These are phyloP conservation scores for Coprinopsis cinerea DNA, from an alignment of 768 basidiomycete species.

Conservation along the genomic window DNA sequence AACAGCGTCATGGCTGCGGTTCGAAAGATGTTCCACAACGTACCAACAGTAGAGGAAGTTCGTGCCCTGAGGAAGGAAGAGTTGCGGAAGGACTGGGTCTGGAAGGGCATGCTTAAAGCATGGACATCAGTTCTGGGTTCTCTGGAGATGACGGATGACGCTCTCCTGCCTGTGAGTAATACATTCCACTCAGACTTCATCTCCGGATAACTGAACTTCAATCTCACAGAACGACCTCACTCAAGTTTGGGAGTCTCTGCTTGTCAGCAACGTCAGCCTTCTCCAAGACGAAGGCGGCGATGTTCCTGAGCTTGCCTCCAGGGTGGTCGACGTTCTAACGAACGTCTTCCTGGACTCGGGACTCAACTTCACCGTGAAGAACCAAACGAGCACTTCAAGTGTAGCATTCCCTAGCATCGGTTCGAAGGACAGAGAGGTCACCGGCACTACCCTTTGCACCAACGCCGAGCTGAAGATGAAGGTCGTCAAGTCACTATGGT, in stretches of 20 bases:
- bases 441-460: constrained; percentile 21
- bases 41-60: constrained; percentile 48
- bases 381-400: constrained; percentile 12
- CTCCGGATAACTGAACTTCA: constrained; percentile 39
- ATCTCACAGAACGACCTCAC: constrained; percentile 21
- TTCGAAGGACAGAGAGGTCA: not conserved
- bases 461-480: constrained; percentile 49
- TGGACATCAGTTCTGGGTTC: constrained; percentile 45
- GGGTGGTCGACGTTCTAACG: constrained; percentile 37
- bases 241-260: constrained; percentile 32
- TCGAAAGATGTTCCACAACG: constrained; percentile 47
- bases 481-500: constrained; percentile 29
- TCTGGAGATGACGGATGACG: constrained; percentile 41
- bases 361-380: constrained; percentile 30
- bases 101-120: constrained; percentile 42
- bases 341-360: constrained; percentile 42
- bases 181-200: constrained; percentile 32
- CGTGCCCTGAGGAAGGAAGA: constrained; percentile 54
- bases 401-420: constrained; percentile 14
- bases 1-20: constrained; percentile 41
- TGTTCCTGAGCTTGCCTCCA: constrained; percentile 32
- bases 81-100: constrained; percentile 45
- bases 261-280: constrained; percentile 7
- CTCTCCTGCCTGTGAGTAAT: constrained; percentile 44
- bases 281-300: constrained; percentile 39